Base-by-base conservation (phyloP, 805 yeast species). In the Millerago galiae region DNA sequence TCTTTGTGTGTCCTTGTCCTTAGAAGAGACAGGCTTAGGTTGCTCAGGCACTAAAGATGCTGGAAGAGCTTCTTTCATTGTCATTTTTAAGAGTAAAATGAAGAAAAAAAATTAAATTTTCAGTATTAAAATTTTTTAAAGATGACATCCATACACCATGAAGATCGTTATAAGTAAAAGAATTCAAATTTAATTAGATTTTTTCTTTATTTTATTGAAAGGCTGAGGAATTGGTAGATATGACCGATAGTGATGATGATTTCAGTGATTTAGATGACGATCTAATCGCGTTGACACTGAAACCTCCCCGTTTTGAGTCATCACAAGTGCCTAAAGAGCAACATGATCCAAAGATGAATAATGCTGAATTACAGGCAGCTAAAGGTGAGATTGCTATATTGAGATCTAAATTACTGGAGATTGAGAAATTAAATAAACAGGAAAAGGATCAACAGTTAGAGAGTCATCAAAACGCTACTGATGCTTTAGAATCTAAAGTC, bases 1-100 rank as follows among this genome's bases (percentile, higher is more conserved):
- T 58, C 99, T 75, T 63, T 88, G 81, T 10, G 96, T 82, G 47
- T 70, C 72, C 59, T 91, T 91, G 68, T 91, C 98, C 51, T 77
- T 83, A 0, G 97, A 86, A 33, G 77, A 78, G 42, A 90, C 71
- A 8, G 88, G 79, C 21, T 78, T 67, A 29, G 99, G 98, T 48
- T 88, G 90, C 35, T 79, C 80, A 11, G 98, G 98, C 18, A 89
- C 90, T 39, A 89, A 68, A 4, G 89, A 80, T 2, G 95, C 95
- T 24, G 81, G 78, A 7, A 70, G 51, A 4, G 65, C 66, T 24
- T 49, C 49, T 34, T 42, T 42, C 29, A 24, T 38, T 2, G 45
- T 35, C 40, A 42, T 38, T 29, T 18, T 15, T 15, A 15, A 10
- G 4, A 9, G 4, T 31, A 26, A 14, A 25, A 9, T 7, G 21